Base-by-base conservation (phyloP, 805 yeast species). In the Cyberlindnera amylophila region DNA sequence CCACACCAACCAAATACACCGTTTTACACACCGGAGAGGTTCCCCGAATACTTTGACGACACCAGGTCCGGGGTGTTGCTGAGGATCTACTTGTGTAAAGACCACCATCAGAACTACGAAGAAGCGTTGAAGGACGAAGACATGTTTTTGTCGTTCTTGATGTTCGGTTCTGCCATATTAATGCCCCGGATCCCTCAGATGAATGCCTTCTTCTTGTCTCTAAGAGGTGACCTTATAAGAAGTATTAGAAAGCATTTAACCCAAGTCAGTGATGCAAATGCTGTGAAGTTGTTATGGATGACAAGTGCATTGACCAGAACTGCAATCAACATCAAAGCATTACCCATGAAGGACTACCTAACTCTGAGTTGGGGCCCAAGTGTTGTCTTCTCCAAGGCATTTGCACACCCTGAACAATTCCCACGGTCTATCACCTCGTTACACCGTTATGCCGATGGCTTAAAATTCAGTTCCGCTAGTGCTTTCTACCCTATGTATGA, bases 21-120 rank as follows among this genome's bases (percentile, higher is more conserved):
- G 10, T 18, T 19, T 2, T 47, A 34, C 24, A 43, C 44, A 31
- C 34, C 42, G 3, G 14, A 5, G 6, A 35, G 17, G 14, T 48
- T 11, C 35, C 54, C 51, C 8, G 54, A 47, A 24, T 42, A 42
- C 33, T 42, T 51, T 14, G 49, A 44, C 18, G 60, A 55, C 32
- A 51, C 58, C 2, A 33, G 47, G 3, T 17, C 47, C 1, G 34
- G 44, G 2, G 39, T 43, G 4, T 45, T 48, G 24, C 31, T 51
- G 15, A 37, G 57, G 14, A 36, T 49, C 1, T 53, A 34, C 32
- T 14, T 51, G 4, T n/a, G 44, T 3, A 29, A 39, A 28, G 52
- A 51, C 27, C n/a, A n/a, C n/a, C n/a, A n/a, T n/a, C 27, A 23
- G 16, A 29, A 31, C 9, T 32, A 37, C 23, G 21, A 29, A 3